These are phyloP conservation scores for Pichia sp. DNA, from an alignment of 1,139 yeast genomes.

Conservation along the genomic window DNA sequence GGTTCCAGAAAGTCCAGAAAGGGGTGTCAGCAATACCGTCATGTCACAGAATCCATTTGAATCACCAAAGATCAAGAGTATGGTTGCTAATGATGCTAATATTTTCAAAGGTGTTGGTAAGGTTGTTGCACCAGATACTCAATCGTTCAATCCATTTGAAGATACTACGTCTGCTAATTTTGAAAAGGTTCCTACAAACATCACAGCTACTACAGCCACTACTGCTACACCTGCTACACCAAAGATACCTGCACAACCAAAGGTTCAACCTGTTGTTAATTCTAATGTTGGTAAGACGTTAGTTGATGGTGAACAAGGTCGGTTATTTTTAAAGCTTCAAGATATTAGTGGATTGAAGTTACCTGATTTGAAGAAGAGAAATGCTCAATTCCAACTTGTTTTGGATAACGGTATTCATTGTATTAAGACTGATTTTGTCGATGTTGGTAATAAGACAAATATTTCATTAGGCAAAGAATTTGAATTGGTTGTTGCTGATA, in stretches of 20 bases:
- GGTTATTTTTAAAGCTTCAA: constrained; percentile 66
- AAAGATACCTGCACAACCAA: too few relatives aligned
- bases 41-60: constrained; percentile 9
- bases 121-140: not conserved
- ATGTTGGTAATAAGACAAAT: constrained; percentile 35
- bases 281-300: constrained; percentile 13
- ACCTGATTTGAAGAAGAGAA: constrained; percentile 52
- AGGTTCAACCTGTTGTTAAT: not conserved
- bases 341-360: constrained; percentile 57
- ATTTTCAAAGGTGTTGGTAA: not conserved
- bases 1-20: not conserved
- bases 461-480: constrained; percentile 73
- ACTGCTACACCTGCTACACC: too few relatives aligned
- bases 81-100: not conserved
- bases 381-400: constrained; percentile 67
- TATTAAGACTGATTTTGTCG: constrained; percentile 67
- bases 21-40: not conserved
- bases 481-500: constrained; percentile 70
- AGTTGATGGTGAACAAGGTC: constrained; percentile 58
- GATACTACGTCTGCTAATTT: constrained; percentile 6
- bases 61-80: constrained; percentile 2
- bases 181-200: constrained; percentile 4
- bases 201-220: not conserved
- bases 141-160: constrained; percentile 9
- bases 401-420: constrained; percentile 91